Evolutionary conservation across 371 early-diverging fungal genomes (phyloP), one percentile per base, ranked within the genome.

Genomic region (Lichtheimia ramosa): DNA sequence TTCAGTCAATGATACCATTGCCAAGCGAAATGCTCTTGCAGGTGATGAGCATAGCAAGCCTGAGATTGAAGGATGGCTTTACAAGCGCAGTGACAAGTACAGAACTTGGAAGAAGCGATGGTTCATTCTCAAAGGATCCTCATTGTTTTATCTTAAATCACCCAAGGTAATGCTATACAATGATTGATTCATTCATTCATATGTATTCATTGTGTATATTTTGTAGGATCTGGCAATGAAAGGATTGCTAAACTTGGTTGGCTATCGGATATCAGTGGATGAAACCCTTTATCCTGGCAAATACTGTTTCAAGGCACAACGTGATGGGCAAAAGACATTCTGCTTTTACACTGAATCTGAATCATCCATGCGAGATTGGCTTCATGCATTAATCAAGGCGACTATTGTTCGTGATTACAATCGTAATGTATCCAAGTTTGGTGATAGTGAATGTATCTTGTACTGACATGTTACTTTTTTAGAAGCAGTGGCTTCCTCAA

Each of bases 311-410:
- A 84, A 83, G 58, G 80, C 81, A 5, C 78, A 83, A 10, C 88
- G 87, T 61, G 85, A 82, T 5, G 66, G 71, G 2, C 76, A 83
- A 48, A 82, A 87, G 27, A 81, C 83, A 23, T 84, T 85, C 65
- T 84, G 66, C 58, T 88, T 90, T 63, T 86, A 82, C 62, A 81
- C 83, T 0, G 87, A 87, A n/a, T 79, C 76, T 20, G 79, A 82
- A 56, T 61, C 65, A 3, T 68, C 61, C 20, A 77, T 83, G 74
- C 79, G 74, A 54, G 82, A 68, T 0, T 90, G 88, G 89, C 66
- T 88, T 48, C 85, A 83, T 50, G 82, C 86, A 2, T 50, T 90
- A 54, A 85, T 87, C 79, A 90, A 90, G 68, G 84, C 87, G 8
- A 86, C 90, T 3, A 90, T 90, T 62, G 73, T 79, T 14, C 71